Percentiles rank a stretch among this genome's conserved stretches.
phyloP scores from a whole-genome alignment of 1,284 basidiomycete genomes.

The Puccinia triticina region DNA sequence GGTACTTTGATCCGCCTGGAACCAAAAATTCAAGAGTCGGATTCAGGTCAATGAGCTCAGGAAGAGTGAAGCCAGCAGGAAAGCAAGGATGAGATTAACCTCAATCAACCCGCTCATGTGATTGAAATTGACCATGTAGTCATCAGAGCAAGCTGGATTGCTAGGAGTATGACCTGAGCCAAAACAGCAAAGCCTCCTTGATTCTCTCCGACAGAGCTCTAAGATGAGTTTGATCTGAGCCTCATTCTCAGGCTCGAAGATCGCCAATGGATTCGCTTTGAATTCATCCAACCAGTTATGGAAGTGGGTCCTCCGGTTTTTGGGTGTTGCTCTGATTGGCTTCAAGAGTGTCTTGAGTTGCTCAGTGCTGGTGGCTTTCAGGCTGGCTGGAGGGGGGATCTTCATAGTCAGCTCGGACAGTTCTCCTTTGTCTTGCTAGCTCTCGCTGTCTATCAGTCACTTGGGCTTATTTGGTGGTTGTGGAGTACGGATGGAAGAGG shows the following conservation, averaged over 20 bases:
- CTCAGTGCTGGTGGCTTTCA: not conserved
- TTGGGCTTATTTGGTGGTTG: no score
- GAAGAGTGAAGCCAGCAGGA: conserved; percentile 37
- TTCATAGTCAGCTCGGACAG: not conserved
- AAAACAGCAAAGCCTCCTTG: conserved; percentile 74
- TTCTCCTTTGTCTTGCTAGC: not conserved
- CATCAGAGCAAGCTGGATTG: conserved; percentile 67
- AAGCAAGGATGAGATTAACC: conserved; percentile 53
- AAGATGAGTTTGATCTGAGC: conserved; percentile 76
- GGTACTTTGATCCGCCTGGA: conserved; percentile 73
- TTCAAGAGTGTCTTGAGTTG: not conserved
- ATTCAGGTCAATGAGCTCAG: no score
- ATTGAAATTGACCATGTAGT: conserved; percentile 59
- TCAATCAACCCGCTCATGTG: conserved; percentile 56
- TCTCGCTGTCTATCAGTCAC: no score
- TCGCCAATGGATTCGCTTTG: conserved; percentile 61
- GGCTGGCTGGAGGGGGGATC: not conserved
- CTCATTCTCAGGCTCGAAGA: conserved; percentile 77
- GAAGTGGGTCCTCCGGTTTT: conserved; percentile 10
- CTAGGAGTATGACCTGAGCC: conserved; percentile 91
- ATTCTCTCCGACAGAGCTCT: conserved; percentile 77
- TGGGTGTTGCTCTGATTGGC: not conserved
- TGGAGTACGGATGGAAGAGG: no score
- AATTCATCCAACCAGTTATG: conserved; percentile 66
- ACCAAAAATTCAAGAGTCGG: conserved; percentile 24